Percentiles rank a stretch among this genome's conserved stretches.
Conservation (phyloP, 208 protist genomes). For the Leishmania guyanensis region DNA sequence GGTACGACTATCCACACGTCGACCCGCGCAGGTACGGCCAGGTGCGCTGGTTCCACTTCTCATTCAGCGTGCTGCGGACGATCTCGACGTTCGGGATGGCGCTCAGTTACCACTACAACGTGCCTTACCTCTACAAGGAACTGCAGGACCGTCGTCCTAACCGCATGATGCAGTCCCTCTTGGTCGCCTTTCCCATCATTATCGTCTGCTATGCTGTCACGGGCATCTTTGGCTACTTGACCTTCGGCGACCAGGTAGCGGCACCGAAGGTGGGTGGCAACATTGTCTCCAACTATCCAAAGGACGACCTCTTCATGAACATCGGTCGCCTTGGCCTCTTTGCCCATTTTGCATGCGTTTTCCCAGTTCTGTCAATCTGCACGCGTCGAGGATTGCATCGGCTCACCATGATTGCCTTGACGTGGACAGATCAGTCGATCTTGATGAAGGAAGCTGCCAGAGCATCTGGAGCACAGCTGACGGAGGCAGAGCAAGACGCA, state of each 20-base stretch:
- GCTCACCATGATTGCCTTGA: conserved; percentile 57
- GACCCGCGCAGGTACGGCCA: conserved; percentile 35
- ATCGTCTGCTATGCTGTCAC: conserved; percentile 55
- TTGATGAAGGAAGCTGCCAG: conserved; percentile 28
- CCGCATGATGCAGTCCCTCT: conserved; percentile 70
- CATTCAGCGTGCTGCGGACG: conserved; percentile 39
- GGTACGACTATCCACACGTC: conserved; percentile 45
- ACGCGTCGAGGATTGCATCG: conserved; percentile 66
- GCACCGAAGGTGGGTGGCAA: conserved; percentile 44
- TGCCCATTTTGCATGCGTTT: conserved; percentile 84
- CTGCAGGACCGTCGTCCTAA: conserved; percentile 47
- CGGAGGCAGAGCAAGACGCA: background rate
- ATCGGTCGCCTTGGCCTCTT: conserved; percentile 78
- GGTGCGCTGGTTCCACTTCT: conserved; percentile 44
- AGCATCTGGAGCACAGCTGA: conserved; percentile 12
- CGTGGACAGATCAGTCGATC: conserved; percentile 43
- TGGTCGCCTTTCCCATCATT: conserved; percentile 65
- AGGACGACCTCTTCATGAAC: conserved; percentile 61
- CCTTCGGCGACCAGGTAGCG: conserved; percentile 61
- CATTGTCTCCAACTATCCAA: conserved; percentile 69
- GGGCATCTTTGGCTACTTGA: conserved; percentile 72
- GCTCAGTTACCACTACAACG: conserved; percentile 79
- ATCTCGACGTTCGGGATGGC: conserved; percentile 67
- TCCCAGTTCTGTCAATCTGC: conserved; percentile 79
- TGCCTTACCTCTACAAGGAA: conserved; percentile 82